phyloP scores from a whole-genome alignment of 2,329 filamentous ascomycete species.

The Sporothrix phasma region DNA sequence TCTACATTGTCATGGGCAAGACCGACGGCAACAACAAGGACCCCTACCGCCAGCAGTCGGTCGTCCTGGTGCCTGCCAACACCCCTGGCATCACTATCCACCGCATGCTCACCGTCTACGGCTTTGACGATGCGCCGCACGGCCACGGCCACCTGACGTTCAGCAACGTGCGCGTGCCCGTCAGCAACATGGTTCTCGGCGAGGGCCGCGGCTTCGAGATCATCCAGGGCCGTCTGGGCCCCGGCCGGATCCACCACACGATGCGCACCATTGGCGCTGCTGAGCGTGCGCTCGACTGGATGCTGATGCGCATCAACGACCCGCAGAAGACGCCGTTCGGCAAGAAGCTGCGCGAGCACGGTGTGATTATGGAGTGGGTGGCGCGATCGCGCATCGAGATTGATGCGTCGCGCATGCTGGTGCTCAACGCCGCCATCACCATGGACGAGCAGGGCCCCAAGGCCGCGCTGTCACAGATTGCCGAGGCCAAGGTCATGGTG shows the following conservation, averaged over 20 bases:
- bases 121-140: constrained; percentile 96
- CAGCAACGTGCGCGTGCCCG: constrained; percentile 79
- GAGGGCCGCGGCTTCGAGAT: constrained; percentile 95
- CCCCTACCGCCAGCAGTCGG: constrained; percentile 83
- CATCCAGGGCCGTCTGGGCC: constrained; percentile 91
- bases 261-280: constrained; percentile 91
- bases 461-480: constrained; percentile 83
- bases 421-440: constrained; percentile 88
- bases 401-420: constrained; percentile 77
- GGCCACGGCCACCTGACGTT: constrained; percentile 92
- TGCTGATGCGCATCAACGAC: constrained; percentile 91
- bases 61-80: constrained; percentile 74
- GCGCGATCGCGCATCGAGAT: constrained; percentile 89
- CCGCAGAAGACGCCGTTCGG: constrained; percentile 83
- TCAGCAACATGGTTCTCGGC: constrained; percentile 75
- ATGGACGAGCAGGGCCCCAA: constrained; percentile 89
- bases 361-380: constrained; percentile 90
- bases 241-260: constrained; percentile 92
- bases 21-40: constrained; percentile 65
- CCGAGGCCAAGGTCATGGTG: constrained; percentile 86
- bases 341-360: constrained; percentile 76
- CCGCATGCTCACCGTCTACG: constrained; percentile 88
- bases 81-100: constrained; percentile 84
- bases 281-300: constrained; percentile 86
- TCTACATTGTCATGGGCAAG: constrained; percentile 98